Percentiles rank a stretch among this genome's conserved stretches.
These are phyloP conservation scores for Massospora cicadina DNA, from an alignment of 371 early-diverging fungal species.

Conservation along the genomic window DNA sequence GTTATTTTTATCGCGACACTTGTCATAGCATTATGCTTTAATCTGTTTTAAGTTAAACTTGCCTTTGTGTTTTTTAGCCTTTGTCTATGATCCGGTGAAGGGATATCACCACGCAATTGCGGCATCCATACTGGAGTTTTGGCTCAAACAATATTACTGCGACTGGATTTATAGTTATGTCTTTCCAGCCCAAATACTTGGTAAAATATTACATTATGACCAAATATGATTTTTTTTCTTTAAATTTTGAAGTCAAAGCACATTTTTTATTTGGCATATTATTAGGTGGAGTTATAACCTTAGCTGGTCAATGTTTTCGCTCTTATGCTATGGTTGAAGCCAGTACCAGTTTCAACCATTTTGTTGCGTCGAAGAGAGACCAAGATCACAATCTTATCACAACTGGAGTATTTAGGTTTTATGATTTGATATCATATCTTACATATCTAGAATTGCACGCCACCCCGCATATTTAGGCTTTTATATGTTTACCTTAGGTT, in stretches of 20 bases:
- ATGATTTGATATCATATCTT: background rate
- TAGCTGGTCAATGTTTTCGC: constrained; percentile 42
- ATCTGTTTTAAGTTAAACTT: too few species aligned
- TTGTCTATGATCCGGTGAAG: constrained; percentile 49
- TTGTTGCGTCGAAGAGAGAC: constrained; percentile 40
- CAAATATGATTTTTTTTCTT: background rate
- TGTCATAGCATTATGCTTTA: too few species aligned
- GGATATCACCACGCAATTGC: constrained; percentile 53
- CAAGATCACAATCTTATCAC: constrained; percentile 49
- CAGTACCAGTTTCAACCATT: constrained; percentile 57
- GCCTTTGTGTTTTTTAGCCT: constrained; percentile 41
- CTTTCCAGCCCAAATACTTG: constrained; percentile 22
- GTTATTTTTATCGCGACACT: too few species aligned
- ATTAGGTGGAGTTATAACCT: constrained; percentile 30
- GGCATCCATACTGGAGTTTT: constrained; percentile 43
- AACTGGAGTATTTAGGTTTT: constrained; percentile 55
- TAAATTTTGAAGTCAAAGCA: too few species aligned
- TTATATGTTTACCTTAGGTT: constrained; percentile 63
- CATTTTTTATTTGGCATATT: too few species aligned
- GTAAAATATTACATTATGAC: background rate
- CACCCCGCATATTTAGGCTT: constrained; percentile 88
- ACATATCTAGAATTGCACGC: constrained; percentile 31
- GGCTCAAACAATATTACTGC: constrained; percentile 38
- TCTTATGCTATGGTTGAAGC: constrained; percentile 63
- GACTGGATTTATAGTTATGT: constrained; percentile 33